Evolutionary conservation across 148 eudicot genomes (phyloP).

Genomic region (Heliamphora exappendiculata): DNA sequence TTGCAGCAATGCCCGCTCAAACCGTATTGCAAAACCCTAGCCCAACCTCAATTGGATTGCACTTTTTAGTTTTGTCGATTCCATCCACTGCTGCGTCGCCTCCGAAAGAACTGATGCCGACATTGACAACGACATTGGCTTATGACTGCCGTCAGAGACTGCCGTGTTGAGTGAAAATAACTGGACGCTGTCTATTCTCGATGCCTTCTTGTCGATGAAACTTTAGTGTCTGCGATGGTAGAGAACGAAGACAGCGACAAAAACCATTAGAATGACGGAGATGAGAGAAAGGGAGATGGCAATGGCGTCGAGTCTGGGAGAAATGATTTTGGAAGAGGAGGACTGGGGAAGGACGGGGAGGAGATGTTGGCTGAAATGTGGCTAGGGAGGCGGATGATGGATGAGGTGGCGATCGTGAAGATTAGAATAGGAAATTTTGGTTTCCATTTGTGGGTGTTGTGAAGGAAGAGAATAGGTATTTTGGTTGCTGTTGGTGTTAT

Average conservation of each 20-base stretch:
- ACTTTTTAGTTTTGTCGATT: too few relatives aligned
- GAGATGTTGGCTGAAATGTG: slow-evolving; percentile 81
- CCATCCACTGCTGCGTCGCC: too few relatives aligned
- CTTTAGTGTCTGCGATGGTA: slow-evolving; percentile 11
- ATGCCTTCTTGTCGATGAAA: neutral
- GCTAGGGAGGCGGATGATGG: slow-evolving; percentile 32
- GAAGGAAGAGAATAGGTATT: slow-evolving; percentile 28
- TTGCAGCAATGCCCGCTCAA: too few relatives aligned
- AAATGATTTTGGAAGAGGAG: slow-evolving; percentile 30
- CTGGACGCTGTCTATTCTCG: slow-evolving; percentile 28
- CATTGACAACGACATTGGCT: too few relatives aligned
- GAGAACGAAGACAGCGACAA: slow-evolving; percentile 29
- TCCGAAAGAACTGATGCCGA: too few relatives aligned
- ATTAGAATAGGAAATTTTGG: slow-evolving; percentile 35
- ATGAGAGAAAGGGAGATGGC: slow-evolving; percentile 30
- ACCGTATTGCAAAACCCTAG: too few relatives aligned
- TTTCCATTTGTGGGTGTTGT: slow-evolving; percentile 16
- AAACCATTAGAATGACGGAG: slow-evolving; percentile 27
- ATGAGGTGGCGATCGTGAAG: slow-evolving; percentile 40
- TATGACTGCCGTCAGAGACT: slow-evolving; percentile 28
- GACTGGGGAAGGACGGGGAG: slow-evolving; percentile 50
- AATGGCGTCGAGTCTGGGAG: slow-evolving; percentile 36
- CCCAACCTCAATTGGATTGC: too few relatives aligned
- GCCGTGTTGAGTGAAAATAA: slow-evolving; percentile 33
- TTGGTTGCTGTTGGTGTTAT: slow-evolving; percentile 12